Base-by-base conservation (phyloP, 2,329 filamentous ascomycete species). In the Ceratocystis variospora region DNA sequence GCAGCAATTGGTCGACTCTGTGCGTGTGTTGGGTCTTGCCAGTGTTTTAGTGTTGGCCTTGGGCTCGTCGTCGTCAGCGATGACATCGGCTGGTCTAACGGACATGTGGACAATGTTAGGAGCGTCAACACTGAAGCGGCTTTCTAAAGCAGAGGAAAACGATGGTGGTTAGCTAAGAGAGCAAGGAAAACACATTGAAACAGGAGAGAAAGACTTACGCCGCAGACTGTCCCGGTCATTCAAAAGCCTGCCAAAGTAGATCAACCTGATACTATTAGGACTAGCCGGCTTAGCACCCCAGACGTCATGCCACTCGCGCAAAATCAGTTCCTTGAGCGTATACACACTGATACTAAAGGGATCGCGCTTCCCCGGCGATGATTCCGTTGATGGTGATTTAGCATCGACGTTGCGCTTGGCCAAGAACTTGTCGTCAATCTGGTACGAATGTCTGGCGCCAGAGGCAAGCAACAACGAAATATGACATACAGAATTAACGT, bases 41-140 rank as follows among this genome's bases (percentile, higher is more conserved):
- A 76, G 72, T 69, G 72, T 74, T 71, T 77, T 79, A 74, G 87
- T 88, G 67, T 82, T 81, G 44, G 83, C 82, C 73, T 87, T 87
- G 66, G 87, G 85, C 70, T 90, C 87, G 71, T 89, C 86, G 70
- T 87, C 85, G 70, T 87, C 85, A 72, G 94, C 90, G 70, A 95
- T 87, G 68, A 93, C 82, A 73, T 96, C 90, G 73, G 91, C 87
- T 2, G 91, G 91, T 71, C 89, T 88, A 71, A 96, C 86, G 5
- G 89, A 93, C 90, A 96, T 96, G 75, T 96, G 91, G n/a, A 96
- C 86, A 33, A 96, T 89, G 70, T 96, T 96, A 6, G 89, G 84
- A 10, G 81, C 79, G 69, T 90, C 87, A 37, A 80, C 80, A 72
- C 84, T 88, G 73, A 95, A 90, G 68, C 85, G 87, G 72, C 89